Base-by-base conservation (phyloP, 495 filamentous ascomycete genomes). In the Penicillium steckii region DNA sequence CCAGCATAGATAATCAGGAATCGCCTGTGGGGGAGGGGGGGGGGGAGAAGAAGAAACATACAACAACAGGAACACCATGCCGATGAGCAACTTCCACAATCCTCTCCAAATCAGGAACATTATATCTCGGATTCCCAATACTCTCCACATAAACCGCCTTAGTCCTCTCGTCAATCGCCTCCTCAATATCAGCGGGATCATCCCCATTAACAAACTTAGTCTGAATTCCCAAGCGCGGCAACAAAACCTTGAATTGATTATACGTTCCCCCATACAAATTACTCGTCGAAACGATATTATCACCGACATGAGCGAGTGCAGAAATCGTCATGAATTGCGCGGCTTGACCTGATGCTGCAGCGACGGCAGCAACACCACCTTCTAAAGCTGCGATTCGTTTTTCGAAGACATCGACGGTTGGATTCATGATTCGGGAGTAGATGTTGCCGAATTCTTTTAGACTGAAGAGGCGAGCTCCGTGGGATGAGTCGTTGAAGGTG, bases 361-460 rank as follows among this genome's bases (percentile, higher is more conserved):
- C 94, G 13, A 97, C 78, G 13, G 94, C 94, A 3, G 94, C 94
- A 23, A 91, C 85, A 48, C 94, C 94, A 10, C 94, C 94, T 72
- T 98, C 94, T 18, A 98, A 85, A 12, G 94, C 95, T 12, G 95
- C 94, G 37, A 97, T 88, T 45, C 94, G 85, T 78, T 97, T 97
- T 73, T 98, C 94, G 53, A 97, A 94, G 37, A 97, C 95, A 72
- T 97, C 95, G 51, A 96, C 90, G 5, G 94, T 98, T 2, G 94
- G 94, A 69, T 98, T 98, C 91, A 95, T 95, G 60, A 98, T 94
- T 50, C 94, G 87, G 62, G 86, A 91, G 79, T 98, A 98, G 74
- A 98, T 97, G 72, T 98, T 97, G 67, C 93, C 95, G 67, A 95
- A 93, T 70, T 97, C 93, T 69, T 97, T 95, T 73, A 98, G 90